Evolutionary conservation across 2,329 filamentous ascomycete species (phyloP), one percentile per base, ranked within the genome.

Genomic region (Neonectria punicea): DNA sequence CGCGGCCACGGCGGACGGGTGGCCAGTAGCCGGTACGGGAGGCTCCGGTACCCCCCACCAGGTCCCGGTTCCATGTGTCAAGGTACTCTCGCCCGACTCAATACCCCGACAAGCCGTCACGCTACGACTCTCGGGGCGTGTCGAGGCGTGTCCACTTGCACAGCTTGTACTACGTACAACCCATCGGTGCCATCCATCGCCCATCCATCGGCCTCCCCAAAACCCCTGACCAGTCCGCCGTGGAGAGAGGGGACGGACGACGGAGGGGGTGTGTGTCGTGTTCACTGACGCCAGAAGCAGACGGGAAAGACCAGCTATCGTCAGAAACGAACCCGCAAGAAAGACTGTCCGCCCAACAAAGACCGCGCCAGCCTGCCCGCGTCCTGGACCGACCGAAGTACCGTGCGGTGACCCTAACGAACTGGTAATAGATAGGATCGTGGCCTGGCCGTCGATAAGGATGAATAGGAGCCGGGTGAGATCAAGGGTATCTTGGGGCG

Each of bases 191-290:
- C 36, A 18, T 43, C 39, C 39, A 43, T 41, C 39, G 16, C n/a
- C 36, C 36, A 36, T 36, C 34, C 61, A 64, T 68, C 61, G 28
- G 55, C 43, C 34, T 53, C 57, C 61, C 61, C 61, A 56, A 69
- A 72, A 73, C 71, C 71, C 68, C 67, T 70, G 68, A 70, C 65
- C 65, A 65, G 51, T 47, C 54, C 61, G 54, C 58, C 58, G 58
- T 70, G 60, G 67, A 69, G 67, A 54, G 36, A 50, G 56, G 62
- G 66, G 70, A 64, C 56, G 63, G 43, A 63, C 61, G 63, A 39
- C 8, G 30, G 36, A 32, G 32, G 11, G 63, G 51, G 58, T 20
- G 51, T 14, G 49, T 51, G 58, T 20, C 44, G 44, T 14, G 20
- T 32, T 44, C 32, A 30, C 18, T 32, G 39, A 54, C 47, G 20